phyloP scores from a whole-genome alignment of 805 yeast species.

The Kodamaea restingae region DNA sequence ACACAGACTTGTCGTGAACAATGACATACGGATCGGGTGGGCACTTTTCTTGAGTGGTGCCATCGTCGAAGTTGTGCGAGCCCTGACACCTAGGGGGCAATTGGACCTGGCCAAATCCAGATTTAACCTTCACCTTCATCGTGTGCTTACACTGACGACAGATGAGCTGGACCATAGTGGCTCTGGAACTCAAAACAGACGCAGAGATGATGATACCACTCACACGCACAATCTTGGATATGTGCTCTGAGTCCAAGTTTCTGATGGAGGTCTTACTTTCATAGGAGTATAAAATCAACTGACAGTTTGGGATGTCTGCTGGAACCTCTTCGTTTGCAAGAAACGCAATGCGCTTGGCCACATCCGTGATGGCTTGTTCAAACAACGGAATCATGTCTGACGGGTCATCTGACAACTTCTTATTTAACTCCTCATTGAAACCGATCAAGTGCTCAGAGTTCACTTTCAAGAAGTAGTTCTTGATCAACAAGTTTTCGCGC shows the following conservation, averaged over 20 bases:
- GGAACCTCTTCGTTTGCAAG: slow-evolving; percentile 51
- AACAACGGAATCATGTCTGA: slow-evolving; percentile 81
- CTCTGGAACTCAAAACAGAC: slow-evolving; percentile 82
- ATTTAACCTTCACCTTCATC: slow-evolving; percentile 53
- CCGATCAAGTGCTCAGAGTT: slow-evolving; percentile 81
- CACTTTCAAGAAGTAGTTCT: slow-evolving; percentile 67
- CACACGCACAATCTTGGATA: slow-evolving; percentile 82
- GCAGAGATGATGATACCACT: slow-evolving; percentile 93
- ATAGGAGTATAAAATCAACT: slow-evolving; percentile 69
- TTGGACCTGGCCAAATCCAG: slow-evolving; percentile 67
- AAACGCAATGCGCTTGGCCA: slow-evolving; percentile 68
- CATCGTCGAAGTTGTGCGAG: slow-evolving; percentile 35
- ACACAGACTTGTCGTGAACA: slow-evolving; percentile 89
- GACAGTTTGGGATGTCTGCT: slow-evolving; percentile 70
- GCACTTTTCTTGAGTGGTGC: slow-evolving; percentile 56
- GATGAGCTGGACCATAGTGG: slow-evolving; percentile 76
- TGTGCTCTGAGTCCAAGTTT: slow-evolving; percentile 79
- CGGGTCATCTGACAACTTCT: slow-evolving; percentile 80
- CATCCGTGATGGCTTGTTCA: slow-evolving; percentile 78
- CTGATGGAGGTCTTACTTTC: slow-evolving; percentile 73
- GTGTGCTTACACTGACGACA: slow-evolving; percentile 88
- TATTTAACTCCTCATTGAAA: slow-evolving; percentile 85
- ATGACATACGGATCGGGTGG: slow-evolving; percentile 91
- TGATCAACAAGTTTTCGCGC: slow-evolving; percentile 78
- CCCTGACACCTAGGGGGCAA: slow-evolving; percentile 66